phyloP scores from a whole-genome alignment of 2,329 filamentous ascomycete species.

The Helicocarpus griseus region DNA sequence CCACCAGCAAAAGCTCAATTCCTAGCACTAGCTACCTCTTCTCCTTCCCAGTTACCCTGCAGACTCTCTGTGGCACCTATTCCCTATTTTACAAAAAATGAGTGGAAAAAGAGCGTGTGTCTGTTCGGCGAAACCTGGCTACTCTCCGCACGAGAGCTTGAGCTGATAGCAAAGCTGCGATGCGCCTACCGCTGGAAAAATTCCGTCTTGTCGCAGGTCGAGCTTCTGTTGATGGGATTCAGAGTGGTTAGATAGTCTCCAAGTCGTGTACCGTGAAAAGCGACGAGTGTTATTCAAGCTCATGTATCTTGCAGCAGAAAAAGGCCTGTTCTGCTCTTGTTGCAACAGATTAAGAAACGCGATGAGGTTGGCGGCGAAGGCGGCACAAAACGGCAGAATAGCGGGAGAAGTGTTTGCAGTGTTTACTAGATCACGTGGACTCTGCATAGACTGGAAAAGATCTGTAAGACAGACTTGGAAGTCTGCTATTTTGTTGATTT shows the following conservation, averaged over 20 bases:
- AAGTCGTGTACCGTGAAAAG: not conserved
- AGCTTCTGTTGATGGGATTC: not conserved
- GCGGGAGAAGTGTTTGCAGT: not conserved
- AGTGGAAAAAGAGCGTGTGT: not conserved
- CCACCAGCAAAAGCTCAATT: not conserved
- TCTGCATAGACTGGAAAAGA: too few species aligned
- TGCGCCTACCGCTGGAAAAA: not conserved
- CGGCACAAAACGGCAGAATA: constrained; percentile 7
- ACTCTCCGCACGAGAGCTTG: not conserved
- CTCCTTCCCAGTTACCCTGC: not conserved
- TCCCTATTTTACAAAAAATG: not conserved
- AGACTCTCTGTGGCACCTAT: not conserved
- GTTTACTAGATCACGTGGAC: constrained; percentile 5
- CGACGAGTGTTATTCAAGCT: not conserved
- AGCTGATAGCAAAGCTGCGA: not conserved
- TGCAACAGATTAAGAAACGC: not conserved
- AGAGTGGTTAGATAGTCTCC: not conserved
- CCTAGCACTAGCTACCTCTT: not conserved
- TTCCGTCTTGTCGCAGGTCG: too few species aligned
- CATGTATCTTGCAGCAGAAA: not conserved
- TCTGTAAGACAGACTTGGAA: too few species aligned
- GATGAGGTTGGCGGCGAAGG: not conserved
- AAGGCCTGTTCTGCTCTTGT: not conserved
- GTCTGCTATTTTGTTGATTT: too few species aligned
- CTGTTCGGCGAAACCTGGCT: not conserved